Conservation (phyloP, 2,329 filamentous ascomycete species). For the Apiospora phragmitis region DNA sequence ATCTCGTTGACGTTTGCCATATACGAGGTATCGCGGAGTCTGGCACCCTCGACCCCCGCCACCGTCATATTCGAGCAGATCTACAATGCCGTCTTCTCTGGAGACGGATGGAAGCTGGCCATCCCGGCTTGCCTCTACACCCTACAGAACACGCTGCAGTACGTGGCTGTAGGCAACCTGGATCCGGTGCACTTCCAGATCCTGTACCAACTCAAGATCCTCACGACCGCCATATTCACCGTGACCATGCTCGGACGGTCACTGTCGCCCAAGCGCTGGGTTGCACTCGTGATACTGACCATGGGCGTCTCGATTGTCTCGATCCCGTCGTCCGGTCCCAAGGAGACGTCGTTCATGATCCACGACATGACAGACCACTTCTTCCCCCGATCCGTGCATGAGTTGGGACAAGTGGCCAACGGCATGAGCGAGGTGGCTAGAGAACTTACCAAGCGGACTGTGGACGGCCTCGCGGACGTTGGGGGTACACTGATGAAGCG, state of each 20-base stretch:
- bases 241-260: constrained; percentile 72
- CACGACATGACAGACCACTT: constrained; percentile 66
- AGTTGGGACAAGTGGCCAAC: constrained; percentile 66
- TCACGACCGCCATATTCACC: constrained; percentile 86
- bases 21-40: constrained; percentile 78
- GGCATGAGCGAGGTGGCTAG: constrained; percentile 49
- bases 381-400: constrained; percentile 78
- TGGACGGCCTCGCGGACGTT: constrained; percentile 37
- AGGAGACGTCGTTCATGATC: constrained; percentile 59
- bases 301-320: constrained; percentile 84
- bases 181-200: constrained; percentile 93
- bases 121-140: constrained; percentile 89
- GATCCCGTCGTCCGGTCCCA: constrained; percentile 62
- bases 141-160: constrained; percentile 90
- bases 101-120: constrained; percentile 92
- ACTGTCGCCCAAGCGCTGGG: constrained; percentile 74
- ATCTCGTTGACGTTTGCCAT: constrained; percentile 85
- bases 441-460: constrained; percentile 51
- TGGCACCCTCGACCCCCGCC: constrained; percentile 77
- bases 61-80: constrained; percentile 80
- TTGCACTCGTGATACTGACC: constrained; percentile 76
- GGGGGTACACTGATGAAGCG: constrained; percentile 56
- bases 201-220: constrained; percentile 91
- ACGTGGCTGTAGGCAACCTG: constrained; percentile 85
- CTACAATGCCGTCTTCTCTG: constrained; percentile 77